phyloP scores from a whole-genome alignment of 208 protist genomes.

The Acanthamoeba culbertsoni region DNA sequence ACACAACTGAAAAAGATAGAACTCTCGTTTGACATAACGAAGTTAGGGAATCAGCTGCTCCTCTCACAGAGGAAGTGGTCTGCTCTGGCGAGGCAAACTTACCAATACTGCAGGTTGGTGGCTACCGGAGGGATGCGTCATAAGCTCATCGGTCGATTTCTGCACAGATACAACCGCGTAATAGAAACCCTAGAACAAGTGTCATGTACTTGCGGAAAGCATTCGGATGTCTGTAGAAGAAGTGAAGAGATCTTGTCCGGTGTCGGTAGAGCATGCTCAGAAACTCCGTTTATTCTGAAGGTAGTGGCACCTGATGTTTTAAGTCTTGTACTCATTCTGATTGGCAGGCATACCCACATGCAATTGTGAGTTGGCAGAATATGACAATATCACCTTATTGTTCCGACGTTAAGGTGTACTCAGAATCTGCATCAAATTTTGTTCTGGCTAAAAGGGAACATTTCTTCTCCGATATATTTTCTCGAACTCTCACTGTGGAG shows the following conservation, averaged over 20 bases:
- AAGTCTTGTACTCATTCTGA: no score
- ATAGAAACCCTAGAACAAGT: not conserved
- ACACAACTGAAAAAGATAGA: not conserved
- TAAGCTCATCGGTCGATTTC: not conserved
- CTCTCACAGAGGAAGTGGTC: not conserved
- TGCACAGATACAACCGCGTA: not conserved
- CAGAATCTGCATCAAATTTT: not conserved
- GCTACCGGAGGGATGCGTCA: no score
- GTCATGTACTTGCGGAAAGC: not conserved
- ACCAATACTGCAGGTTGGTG: not conserved
- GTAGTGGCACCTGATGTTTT: not conserved
- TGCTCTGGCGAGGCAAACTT: not conserved
- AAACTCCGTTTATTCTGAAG: not conserved
- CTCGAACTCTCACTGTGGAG: not conserved
- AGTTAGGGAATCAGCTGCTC: not conserved
- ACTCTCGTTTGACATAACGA: not conserved
- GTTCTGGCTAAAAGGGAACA: not conserved
- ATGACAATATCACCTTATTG: not conserved
- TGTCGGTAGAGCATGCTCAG: not conserved
- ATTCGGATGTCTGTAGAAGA: not conserved
- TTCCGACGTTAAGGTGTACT: not conserved
- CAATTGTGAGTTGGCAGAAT: not conserved
- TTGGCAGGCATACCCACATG: not conserved
- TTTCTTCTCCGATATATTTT: not conserved
- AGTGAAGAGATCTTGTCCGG: not conserved